phyloP scores from a whole-genome alignment of 257 asterid genomes.

The Solanum appendiculatum region DNA sequence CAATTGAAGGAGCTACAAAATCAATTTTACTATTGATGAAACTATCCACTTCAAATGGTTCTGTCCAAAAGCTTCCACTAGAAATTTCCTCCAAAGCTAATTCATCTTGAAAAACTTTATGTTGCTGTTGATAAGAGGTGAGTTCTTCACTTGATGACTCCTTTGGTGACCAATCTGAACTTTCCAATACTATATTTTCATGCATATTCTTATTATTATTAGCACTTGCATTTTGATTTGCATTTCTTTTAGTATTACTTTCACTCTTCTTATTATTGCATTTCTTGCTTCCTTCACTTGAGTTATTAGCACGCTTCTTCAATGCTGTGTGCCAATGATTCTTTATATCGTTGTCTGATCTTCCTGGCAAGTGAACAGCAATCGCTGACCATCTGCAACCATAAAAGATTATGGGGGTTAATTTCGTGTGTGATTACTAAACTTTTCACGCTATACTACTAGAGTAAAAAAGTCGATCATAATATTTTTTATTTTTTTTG shows the following conservation, averaged over 20 bases:
- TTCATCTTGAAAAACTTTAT: background rate
- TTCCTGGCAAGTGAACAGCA: background rate
- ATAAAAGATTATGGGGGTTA: background rate
- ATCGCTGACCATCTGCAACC: background rate
- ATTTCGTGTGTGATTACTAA: background rate
- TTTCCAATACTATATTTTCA: background rate
- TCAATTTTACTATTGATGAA: background rate
- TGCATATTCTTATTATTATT: background rate
- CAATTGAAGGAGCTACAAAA: background rate
- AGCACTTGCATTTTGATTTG: background rate
- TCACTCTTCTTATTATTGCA: background rate
- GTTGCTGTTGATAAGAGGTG: background rate
- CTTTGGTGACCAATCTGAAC: background rate
- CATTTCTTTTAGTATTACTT: background rate
- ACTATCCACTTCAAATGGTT: constrained; percentile 1
- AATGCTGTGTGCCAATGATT: background rate
- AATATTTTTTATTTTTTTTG: no score
- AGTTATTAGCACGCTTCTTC: background rate
- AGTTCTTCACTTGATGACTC: background rate
- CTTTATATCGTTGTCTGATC: background rate
- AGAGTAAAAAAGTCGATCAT: background rate
- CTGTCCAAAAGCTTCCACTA: constrained; percentile 2
- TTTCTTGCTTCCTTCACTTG: background rate
- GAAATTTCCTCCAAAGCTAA: background rate
- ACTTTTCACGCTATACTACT: background rate